phyloP scores from a whole-genome alignment of 352 stramenopile species.

The Phytophthora multivora region DNA sequence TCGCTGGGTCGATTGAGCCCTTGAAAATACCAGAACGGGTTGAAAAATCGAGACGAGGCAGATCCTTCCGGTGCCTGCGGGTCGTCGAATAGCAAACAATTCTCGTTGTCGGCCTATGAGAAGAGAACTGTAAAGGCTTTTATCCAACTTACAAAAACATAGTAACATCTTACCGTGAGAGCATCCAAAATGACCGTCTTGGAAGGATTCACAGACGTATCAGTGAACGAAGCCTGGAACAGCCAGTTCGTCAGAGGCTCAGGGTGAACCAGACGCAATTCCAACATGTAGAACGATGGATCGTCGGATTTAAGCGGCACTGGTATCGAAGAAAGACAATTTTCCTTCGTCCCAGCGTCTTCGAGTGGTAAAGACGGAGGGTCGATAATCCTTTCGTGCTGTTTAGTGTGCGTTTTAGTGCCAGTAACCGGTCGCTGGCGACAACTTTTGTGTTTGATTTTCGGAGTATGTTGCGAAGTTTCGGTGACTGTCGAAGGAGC shows the following conservation, averaged over 20 bases:
- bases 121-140: background rate
- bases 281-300: conserved; percentile 55
- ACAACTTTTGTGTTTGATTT: conserved; percentile 10
- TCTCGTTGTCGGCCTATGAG: conserved; percentile 48
- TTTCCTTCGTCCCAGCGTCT: background rate
- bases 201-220: conserved; percentile 33
- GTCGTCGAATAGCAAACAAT: conserved; percentile 46
- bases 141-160: no score
- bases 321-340: background rate
- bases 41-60: conserved; percentile 33
- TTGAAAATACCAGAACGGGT: conserved; percentile 50
- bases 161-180: conserved; percentile 30
- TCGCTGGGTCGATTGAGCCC: conserved; percentile 46
- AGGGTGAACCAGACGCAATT: conserved; percentile 52
- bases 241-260: conserved; percentile 42
- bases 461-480: background rate
- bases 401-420: background rate
- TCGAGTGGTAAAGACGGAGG: background rate
- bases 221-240: conserved; percentile 54
- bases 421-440: conserved; percentile 4
- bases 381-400: background rate
- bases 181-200: conserved; percentile 45
- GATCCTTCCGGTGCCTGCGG: background rate
- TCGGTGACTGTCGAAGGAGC: conserved; percentile 7
- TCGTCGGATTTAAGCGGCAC: conserved; percentile 30